Base-by-base conservation (phyloP, 2,329 filamentous ascomycete genomes). In the Didymella exigua region DNA sequence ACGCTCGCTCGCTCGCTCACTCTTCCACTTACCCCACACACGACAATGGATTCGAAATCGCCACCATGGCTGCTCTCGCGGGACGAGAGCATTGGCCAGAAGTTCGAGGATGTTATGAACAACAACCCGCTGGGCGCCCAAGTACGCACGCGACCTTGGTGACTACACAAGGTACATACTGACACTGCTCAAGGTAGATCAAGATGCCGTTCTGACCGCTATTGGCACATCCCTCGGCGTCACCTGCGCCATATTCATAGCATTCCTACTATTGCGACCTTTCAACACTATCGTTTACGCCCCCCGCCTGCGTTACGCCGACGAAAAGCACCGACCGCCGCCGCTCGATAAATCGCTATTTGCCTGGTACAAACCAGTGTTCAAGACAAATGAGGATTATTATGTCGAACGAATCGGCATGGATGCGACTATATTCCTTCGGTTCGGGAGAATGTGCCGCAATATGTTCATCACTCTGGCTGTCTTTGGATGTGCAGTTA, bases 281-380 rank as follows among this genome's bases (percentile, higher is more conserved):
- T 92, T 93, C 76, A 93, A 98, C 75, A 89, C 88, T 51, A 85
- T 93, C 65, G 91, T 99, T 42, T 99, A 99, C 77, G 93, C 95
- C 3, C 95, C 95, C 34, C 93, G 96, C 73, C 82, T 96, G 43
- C 96, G 96, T 74, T 89, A 97, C 80, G 89, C 91, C 72, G 93
- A 98, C 74, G 87, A 91, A 64, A 91, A 89, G 75, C 92, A 96
- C 78, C 86, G 90, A 9, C 95, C 93, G 16, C 95, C 95, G 11
- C 86, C 89, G 0, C 83, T 98, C 67, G 90, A 89, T 51, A 96
- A 89, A 70, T 89, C 90, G n/a, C 79, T 93, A 9, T 92, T 96
- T 72, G 88, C 91, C 42, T 99, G 95, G 95, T 75, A 96, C 27
- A 80, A 81, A 18, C 93, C 93, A 0, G 79, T 99, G 27, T 82